These are phyloP conservation scores for Oryza meridionalis DNA, from an alignment of 176 grass and related monocot genomes.

Conservation along the genomic window DNA sequence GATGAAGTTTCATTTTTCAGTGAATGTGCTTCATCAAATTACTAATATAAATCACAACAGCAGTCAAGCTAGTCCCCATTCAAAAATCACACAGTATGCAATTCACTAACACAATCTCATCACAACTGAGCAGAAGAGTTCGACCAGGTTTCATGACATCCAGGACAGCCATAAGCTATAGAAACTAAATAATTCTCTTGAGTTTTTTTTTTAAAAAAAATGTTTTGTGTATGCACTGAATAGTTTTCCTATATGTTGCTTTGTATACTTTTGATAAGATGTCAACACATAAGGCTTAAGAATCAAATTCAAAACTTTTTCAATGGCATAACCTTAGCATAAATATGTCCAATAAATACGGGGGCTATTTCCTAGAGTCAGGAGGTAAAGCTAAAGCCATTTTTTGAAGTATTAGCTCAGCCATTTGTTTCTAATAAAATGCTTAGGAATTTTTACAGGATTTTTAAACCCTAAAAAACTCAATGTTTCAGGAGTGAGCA, in stretches of 20 bases:
- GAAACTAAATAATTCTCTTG: neutral
- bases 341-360: neutral
- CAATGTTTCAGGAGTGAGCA: neutral
- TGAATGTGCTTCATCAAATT: slow-evolving; percentile 7
- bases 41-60: neutral
- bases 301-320: neutral
- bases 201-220: neutral
- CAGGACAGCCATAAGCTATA: neutral
- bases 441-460: neutral
- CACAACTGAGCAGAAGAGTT: neutral
- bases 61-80: slow-evolving; percentile 9
- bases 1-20: slow-evolving; percentile 5
- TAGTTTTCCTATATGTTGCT: neutral
- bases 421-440: neutral
- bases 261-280: neutral
- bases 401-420: neutral
- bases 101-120: neutral
- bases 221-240: neutral
- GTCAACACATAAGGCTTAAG: neutral
- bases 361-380: neutral
- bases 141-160: neutral
- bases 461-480: neutral
- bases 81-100: neutral
- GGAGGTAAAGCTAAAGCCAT: neutral
- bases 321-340: neutral